These are phyloP conservation scores for Phaeophleospora eucalypticola DNA, from an alignment of 2,329 filamentous ascomycete genomes.

Conservation along the genomic window DNA sequence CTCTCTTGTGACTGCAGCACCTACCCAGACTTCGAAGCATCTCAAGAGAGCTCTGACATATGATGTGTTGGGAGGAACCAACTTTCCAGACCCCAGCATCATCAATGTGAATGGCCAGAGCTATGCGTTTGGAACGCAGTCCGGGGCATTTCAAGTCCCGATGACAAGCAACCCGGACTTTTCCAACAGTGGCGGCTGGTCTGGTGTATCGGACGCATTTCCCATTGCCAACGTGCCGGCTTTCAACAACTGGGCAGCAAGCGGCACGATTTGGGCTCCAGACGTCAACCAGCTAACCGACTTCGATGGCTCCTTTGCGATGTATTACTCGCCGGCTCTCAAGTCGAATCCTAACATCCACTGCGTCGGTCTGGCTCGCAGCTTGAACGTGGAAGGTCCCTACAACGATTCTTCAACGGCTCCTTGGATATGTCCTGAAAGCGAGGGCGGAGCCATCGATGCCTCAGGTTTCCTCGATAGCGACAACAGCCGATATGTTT, in stretches of 20 bases:
- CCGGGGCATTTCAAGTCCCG: constrained; percentile 46
- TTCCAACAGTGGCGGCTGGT: constrained; percentile 40
- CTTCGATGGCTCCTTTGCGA: constrained; percentile 22
- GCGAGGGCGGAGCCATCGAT: constrained; percentile 51
- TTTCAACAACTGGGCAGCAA: constrained; percentile 11
- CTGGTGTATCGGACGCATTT: constrained; percentile 45
- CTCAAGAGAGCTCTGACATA: constrained; percentile 8
- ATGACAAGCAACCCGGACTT: constrained; percentile 48
- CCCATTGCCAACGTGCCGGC: constrained; percentile 32
- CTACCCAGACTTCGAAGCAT: background rate
- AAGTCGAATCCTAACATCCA: constrained; percentile 20
- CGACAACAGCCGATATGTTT: constrained; percentile 54
- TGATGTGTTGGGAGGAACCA: constrained; percentile 24
- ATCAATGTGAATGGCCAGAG: constrained; percentile 47
- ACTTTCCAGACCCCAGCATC: constrained; percentile 55
- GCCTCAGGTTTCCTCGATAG: constrained; percentile 56
- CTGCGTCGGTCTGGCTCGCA: constrained; percentile 23
- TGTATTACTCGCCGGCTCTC: constrained; percentile 26
- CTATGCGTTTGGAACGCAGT: constrained; percentile 49
- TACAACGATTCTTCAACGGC: constrained; percentile 18
- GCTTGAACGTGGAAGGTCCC: constrained; percentile 18
- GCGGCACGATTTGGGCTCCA: constrained; percentile 51
- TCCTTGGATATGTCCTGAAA: constrained; percentile 21
- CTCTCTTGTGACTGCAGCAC: background rate
- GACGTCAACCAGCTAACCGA: constrained; percentile 48